Percentiles rank a stretch among this genome's conserved stretches.
Evolutionary conservation across 305 asterid genomes (phyloP).

Genomic region (Solanum hybrid): DNA sequence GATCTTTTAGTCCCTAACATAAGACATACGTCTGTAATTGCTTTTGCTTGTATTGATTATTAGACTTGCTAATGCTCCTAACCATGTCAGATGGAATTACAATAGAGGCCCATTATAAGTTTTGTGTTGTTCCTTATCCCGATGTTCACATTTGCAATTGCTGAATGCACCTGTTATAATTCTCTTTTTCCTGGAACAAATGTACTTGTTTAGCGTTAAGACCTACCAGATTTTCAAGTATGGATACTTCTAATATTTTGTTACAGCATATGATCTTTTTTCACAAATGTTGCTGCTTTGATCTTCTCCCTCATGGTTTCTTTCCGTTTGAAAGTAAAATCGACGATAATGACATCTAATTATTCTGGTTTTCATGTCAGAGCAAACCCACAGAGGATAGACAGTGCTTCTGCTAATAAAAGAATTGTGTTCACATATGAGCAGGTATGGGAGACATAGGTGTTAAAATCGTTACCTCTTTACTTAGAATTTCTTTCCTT

Average conservation of each 20-base stretch:
- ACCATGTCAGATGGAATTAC: background rate
- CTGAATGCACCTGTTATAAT: background rate
- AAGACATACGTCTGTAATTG: background rate
- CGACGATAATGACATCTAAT: background rate
- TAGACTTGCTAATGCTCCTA: background rate
- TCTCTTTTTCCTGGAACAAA: background rate
- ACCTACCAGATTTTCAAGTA: slow-evolving; percentile 1
- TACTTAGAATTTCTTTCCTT: background rate
- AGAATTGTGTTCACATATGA: slow-evolving; percentile 71
- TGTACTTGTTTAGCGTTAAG: background rate
- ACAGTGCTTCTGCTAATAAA: slow-evolving; percentile 71
- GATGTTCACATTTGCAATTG: background rate
- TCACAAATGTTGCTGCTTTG: background rate
- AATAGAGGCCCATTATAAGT: background rate
- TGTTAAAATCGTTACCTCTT: background rate
- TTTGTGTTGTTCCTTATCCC: background rate
- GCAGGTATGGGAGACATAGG: slow-evolving; percentile 48
- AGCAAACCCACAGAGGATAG: slow-evolving; percentile 90
- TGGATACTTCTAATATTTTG: background rate
- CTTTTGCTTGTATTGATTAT: background rate
- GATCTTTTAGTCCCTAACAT: background rate
- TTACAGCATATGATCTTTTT: background rate
- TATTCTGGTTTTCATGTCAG: slow-evolving; percentile 32
- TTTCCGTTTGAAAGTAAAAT: background rate
- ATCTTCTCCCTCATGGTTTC: background rate